Evolutionary conservation across 148 eudicot species (phyloP).

Genomic region (Spergularia marina): DNA sequence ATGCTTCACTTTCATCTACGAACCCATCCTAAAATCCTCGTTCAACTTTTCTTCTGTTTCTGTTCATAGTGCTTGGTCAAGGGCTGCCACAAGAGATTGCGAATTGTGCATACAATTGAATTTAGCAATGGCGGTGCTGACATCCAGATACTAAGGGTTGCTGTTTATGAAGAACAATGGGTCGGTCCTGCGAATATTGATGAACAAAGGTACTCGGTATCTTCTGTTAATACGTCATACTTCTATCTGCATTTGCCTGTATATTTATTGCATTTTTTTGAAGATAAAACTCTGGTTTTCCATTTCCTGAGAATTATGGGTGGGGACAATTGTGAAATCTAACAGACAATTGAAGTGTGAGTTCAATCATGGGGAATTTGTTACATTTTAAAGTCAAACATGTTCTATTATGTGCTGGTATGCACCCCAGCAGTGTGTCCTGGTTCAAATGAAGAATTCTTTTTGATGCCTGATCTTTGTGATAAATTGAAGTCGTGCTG

Average conservation of each 20-base stretch:
- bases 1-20: not conserved
- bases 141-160: constrained; percentile 88
- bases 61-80: constrained; percentile 86
- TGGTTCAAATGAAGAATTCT: not conserved
- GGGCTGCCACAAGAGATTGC: constrained; percentile 97
- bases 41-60: constrained; percentile 15
- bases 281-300: not conserved
- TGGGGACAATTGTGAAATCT: not conserved
- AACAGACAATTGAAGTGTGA: not conserved
- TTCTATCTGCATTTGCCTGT: not conserved
- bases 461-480: not conserved
- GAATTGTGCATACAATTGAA: constrained; percentile 94
- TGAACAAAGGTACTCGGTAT: constrained; percentile 56
- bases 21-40: not conserved
- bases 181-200: constrained; percentile 71
- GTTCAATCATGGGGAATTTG: not conserved
- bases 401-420: not conserved
- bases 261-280: not conserved
- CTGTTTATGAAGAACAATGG: constrained; percentile 98
- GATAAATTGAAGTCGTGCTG: not conserved
- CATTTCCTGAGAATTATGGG: not conserved
- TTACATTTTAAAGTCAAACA: not conserved
- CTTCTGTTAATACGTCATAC: not conserved
- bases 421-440: too few species aligned
- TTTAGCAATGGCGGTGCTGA: constrained; percentile 85